Base-by-base conservation (phyloP, 164 flowering plant genomes). In the Stephania japonica region DNA sequence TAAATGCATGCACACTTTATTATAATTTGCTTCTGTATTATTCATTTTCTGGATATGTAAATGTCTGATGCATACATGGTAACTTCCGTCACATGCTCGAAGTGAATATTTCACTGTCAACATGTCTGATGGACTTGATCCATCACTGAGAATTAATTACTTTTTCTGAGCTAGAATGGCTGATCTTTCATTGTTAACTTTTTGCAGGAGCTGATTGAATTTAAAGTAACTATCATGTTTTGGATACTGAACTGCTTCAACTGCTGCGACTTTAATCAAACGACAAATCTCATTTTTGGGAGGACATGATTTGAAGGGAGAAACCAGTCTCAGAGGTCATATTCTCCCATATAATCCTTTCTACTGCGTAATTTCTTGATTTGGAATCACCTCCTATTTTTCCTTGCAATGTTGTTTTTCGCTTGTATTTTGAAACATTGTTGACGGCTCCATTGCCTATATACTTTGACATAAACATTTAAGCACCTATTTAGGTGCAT, bases 271-370 rank as follows among this genome's bases (percentile, higher is more conserved):
- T 6, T 63, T 63, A 11, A 63, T 63, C 27, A 4, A 63, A 23
- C 26, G 25, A 25, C 21, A 13, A 63, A 12, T 23, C 7, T 9
- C 1, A 23, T 63, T 63, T 21, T 38, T 42, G 67, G 32, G 67
- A 26, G 32, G 38, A 11, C 18, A 65, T 65, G 27, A 25, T 65
- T 27, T 65, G 38, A 65, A 56, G 62, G n/a, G 62, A 56, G n/a
- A 56, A 56, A 16, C 19, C 62, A 56, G 16, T 56, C 62, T 56
- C 62, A 56, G 62, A 56, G 67, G 67, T 65, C 67, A 13, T 63
- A 63, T 13, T 65, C 67, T 65, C 67, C 67, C 67, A 65, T 26
- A 65, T 26, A 65, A 26, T 26, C 67, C 6, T 27, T 65, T 26
- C 67, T 26, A 65, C 21, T 27, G 32, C 32, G 26, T 16, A 27